phyloP scores from a whole-genome alignment of 768 basidiomycete species.

The Asterophora lycoperdoides region DNA sequence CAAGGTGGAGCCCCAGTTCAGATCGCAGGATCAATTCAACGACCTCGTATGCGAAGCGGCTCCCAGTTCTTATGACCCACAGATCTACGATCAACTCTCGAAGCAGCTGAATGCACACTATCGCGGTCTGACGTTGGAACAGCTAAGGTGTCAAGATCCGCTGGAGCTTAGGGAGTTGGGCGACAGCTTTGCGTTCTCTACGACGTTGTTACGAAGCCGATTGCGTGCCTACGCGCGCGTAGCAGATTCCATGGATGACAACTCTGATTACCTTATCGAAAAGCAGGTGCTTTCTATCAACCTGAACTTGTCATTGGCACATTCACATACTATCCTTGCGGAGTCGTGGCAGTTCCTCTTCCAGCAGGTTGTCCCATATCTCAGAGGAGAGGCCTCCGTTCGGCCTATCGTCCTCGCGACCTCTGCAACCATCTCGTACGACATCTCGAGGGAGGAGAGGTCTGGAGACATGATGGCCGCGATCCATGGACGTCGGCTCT shows the following conservation, averaged over 20 bases:
- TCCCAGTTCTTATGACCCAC: slow-evolving; percentile 67
- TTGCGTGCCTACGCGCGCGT: slow-evolving; percentile 46
- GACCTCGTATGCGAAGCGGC: slow-evolving; percentile 69
- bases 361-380: slow-evolving; percentile 56
- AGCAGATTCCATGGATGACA: slow-evolving; percentile 37
- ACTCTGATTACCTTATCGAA: slow-evolving; percentile 48
- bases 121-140: slow-evolving; percentile 58
- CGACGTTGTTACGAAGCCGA: slow-evolving; percentile 52
- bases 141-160: slow-evolving; percentile 60
- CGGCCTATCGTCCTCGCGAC: slow-evolving; percentile 53
- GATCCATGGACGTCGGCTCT: slow-evolving; percentile 72
- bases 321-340: slow-evolving; percentile 69
- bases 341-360: slow-evolving; percentile 78
- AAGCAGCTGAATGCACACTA: slow-evolving; percentile 48
- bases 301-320: slow-evolving; percentile 80
- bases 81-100: slow-evolving; percentile 59
- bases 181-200: slow-evolving; percentile 72
- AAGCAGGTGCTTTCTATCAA: slow-evolving; percentile 71
- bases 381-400: slow-evolving; percentile 56
- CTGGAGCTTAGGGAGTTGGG: slow-evolving; percentile 72
- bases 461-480: slow-evolving; percentile 81
- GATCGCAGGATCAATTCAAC: slow-evolving; percentile 56
- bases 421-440: slow-evolving; percentile 60
- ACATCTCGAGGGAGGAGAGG: slow-evolving; percentile 63
- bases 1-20: slow-evolving; percentile 53